Base-by-base conservation (phyloP, 768 basidiomycete genomes). In the Boletus fagicola region DNA sequence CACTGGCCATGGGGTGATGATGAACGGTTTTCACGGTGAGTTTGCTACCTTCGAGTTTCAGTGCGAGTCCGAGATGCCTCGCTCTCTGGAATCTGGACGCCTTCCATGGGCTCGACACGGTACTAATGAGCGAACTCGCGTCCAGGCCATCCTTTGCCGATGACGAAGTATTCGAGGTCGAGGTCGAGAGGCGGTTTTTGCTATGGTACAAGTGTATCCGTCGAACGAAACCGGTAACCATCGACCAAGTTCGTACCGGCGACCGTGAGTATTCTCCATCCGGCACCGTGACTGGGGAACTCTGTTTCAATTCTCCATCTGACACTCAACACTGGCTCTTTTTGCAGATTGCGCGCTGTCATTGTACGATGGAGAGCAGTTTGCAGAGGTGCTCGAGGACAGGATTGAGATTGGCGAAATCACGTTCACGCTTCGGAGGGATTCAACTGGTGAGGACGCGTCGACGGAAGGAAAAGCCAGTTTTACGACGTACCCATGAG, bases 241-340 rank as follows among this genome's bases (percentile, higher is more conserved):
- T 68, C 22, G 67, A 67, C 35, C 67, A 68, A 63, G 40, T 67
- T 4, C 66, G 66, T 12, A 66, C 64, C 7, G 66, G 56, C 20
- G 11, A 60, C 22, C 39, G 66, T 67, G 55, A 51, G 65, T 54
- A 26, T 33, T 12, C 5, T 35, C 36, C 11, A 10, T 20, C 18
- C 38, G 4, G 2, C 22, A n/a, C 28, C 13, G 8, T 2, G 30
- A 8, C n/a, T 11, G 39, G 22, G 5, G 42, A 4, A 13, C 22
- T 31, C 22, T 5, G 30, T 26, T 18, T 18, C 30, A 12, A n/a
- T 44, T 36, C 22, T 11, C 3, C 12, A 49, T 50, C 44, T 50
- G 20, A 52, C 24, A 18, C 38, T 24, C 26, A 6, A 22, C 2
- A 1, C 22, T 8, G 31, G 42, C 20, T 40, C 24, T 11, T 11